These are phyloP conservation scores for Torulaspora maleeae DNA, from an alignment of 805 yeast genomes.

Conservation along the genomic window DNA sequence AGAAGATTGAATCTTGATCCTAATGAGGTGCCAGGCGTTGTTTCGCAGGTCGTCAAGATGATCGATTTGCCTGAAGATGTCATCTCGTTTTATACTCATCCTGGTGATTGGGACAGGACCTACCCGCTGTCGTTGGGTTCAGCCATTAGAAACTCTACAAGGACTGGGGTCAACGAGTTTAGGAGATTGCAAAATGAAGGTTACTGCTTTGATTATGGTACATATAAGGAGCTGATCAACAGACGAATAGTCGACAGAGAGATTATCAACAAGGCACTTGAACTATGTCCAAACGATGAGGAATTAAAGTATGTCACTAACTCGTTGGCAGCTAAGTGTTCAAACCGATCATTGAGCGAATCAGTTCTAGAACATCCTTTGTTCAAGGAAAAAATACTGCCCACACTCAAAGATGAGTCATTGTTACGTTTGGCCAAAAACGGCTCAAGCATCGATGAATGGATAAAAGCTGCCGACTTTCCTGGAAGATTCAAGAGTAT, in stretches of 20 bases:
- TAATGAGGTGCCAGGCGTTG: constrained; percentile 21
- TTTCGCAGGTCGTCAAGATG: constrained; percentile 30
- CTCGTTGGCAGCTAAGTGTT: constrained; percentile 16
- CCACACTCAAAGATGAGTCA: constrained; percentile 25
- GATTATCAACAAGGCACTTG: constrained; percentile 19
- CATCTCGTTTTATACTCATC: constrained; percentile 24
- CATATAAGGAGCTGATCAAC: constrained; percentile 28
- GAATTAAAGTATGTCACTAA: constrained; percentile 23
- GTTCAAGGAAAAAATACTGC: constrained; percentile 17
- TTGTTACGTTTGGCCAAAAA: constrained; percentile 23
- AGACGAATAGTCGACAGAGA: constrained; percentile 17
- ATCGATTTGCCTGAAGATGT: constrained; percentile 25
- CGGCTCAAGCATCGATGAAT: constrained; percentile 10
- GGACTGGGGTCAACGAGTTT: constrained; percentile 27
- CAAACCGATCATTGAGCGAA: constrained; percentile 13
- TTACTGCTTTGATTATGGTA: constrained; percentile 33
- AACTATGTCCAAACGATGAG: constrained; percentile 19
- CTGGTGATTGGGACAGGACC: constrained; percentile 35
- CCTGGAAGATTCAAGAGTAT: constrained; percentile 30
- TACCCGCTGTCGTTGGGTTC: constrained; percentile 31
- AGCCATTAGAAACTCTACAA: constrained; percentile 24
- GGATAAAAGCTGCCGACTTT: constrained; percentile 22
- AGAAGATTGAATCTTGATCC: constrained; percentile 29
- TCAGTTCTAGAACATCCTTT: constrained; percentile 16
- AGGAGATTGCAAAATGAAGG: constrained; percentile 25